phyloP scores from a whole-genome alignment of 331 rosid genomes.

The Pyrus hybrid region DNA sequence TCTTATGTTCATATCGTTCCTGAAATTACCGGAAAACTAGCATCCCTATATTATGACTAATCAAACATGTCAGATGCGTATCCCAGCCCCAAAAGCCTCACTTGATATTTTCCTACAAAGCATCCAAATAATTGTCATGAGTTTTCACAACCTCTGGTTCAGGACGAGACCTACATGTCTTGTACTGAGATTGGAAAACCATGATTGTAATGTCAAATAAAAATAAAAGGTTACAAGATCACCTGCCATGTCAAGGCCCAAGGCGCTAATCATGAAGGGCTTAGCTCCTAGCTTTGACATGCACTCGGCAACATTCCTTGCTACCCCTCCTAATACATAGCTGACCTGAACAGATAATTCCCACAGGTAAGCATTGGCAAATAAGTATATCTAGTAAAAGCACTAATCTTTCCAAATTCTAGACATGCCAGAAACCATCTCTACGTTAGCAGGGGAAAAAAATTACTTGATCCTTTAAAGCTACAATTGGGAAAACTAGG shows the following conservation, averaged over 20 bases:
- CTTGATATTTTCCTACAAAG: background rate
- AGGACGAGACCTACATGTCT: background rate
- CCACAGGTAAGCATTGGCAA: background rate
- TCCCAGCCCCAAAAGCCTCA: too few relatives aligned
- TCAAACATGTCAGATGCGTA: background rate
- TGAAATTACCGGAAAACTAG: background rate
- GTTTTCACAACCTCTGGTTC: background rate
- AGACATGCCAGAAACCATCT: background rate
- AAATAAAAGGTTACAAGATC: slow-evolving; percentile 1
- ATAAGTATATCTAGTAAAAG: background rate
- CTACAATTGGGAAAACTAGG: background rate
- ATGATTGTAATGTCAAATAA: background rate
- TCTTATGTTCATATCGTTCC: background rate
- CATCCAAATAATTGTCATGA: background rate
- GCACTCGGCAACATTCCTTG: slow-evolving; percentile 89
- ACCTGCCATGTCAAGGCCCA: slow-evolving; percentile 87
- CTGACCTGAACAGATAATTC: slow-evolving; percentile 41
- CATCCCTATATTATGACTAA: background rate
- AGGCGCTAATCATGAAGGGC: slow-evolving; percentile 77
- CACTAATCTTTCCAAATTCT: background rate
- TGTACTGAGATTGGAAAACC: background rate
- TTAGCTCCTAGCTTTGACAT: slow-evolving; percentile 78
- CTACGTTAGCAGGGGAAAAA: background rate
- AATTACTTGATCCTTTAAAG: background rate
- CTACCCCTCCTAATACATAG: slow-evolving; percentile 79